Evolutionary conservation across 2,329 filamentous ascomycete species (phyloP).

Genomic region (Verticillium zaregamsianum): DNA sequence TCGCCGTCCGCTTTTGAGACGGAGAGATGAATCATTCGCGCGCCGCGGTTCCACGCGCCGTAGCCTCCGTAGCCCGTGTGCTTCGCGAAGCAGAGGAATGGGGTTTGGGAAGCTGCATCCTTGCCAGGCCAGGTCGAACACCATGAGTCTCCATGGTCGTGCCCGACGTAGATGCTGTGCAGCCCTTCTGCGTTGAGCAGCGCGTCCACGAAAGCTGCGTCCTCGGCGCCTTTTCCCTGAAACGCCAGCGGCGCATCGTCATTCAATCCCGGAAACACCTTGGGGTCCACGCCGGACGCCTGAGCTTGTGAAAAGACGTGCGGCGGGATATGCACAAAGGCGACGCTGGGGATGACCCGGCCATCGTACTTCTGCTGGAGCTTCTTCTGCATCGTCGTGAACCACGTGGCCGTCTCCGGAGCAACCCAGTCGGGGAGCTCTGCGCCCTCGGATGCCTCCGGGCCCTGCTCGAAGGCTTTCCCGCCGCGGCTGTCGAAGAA

Average conservation of each 20-base stretch:
- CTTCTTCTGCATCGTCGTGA: conserved; percentile 25
- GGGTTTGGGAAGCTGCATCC: conserved; percentile 14
- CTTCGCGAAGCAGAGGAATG: conserved; percentile 52
- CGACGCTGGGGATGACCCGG: conserved; percentile 14
- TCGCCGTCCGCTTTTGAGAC: conserved; percentile 22
- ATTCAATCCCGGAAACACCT: conserved; percentile 28
- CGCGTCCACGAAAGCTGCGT: conserved; percentile 47
- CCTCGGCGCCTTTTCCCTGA: conserved; percentile 31
- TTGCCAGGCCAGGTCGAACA: conserved; percentile 25
- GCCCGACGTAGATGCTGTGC: conserved; percentile 48
- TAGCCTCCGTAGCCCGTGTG: conserved; percentile 70
- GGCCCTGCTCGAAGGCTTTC: background rate
- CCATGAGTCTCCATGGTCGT: conserved; percentile 51
- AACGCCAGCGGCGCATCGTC: conserved; percentile 18
- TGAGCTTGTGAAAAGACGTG: conserved; percentile 13
- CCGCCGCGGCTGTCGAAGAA: conserved; percentile 46
- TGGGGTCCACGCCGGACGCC: conserved; percentile 18
- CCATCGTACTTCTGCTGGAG: conserved; percentile 9
- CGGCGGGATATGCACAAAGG: conserved; percentile 15
- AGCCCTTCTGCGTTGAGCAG: conserved; percentile 41
- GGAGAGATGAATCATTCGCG: conserved; percentile 27
- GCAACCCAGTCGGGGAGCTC: conserved; percentile 38
- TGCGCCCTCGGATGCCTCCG: conserved; percentile 29
- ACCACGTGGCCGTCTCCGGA: conserved; percentile 39
- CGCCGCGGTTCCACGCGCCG: conserved; percentile 58